Base-by-base conservation (phyloP, 1,284 basidiomycete species). In the Boletus nobilissimus region DNA sequence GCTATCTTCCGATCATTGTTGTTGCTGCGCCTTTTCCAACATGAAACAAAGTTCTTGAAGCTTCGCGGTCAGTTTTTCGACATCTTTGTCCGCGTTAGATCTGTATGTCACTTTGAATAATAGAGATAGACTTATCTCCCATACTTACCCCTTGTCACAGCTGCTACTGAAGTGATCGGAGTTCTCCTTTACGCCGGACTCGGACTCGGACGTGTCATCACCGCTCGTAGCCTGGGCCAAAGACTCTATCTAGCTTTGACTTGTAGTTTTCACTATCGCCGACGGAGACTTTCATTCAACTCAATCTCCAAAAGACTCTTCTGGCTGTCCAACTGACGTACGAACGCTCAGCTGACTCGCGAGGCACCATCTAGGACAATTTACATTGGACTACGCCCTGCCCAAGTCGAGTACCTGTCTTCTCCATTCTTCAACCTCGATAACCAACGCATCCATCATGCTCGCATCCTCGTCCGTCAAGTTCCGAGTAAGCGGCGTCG, bases 291-390 rank as follows among this genome's bases (percentile, higher is more conserved):
- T 84, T 99, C 98, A 79, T 95, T 96, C 48, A 99, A 89, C 85
- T 99, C 98, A 72, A 99, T 97, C 85, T 99, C 96, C 36, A 99
- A 88, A 24, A 94, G 87, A 83, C 94, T 96, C 86, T 96, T 97
- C 79, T 91, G 90, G 36, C 93, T 91, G 57, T 95, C 93, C 74
- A 97, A 87, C 96, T 98, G 77, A 57, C 63, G 79, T 62, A 72
- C 36, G 62, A 39, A 43, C 24, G 16, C 26, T 81, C 32, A 78
- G 64, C 8, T n/a, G 64, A 69, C 63, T 63, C 64, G 48, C 24
- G 22, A 63, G 22, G 66, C 64, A 29, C 46, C 51, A 46, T 34
- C 63, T 38, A 11, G 40, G 68, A 76, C 39, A 16, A 84, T 92
- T 74, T 76, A 96, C 96, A 88, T 96, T 92, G 70, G 93, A 92